These are phyloP conservation scores for Nitzschia palea DNA, from an alignment of 108 stramenopile genomes.

Conservation along the genomic window DNA sequence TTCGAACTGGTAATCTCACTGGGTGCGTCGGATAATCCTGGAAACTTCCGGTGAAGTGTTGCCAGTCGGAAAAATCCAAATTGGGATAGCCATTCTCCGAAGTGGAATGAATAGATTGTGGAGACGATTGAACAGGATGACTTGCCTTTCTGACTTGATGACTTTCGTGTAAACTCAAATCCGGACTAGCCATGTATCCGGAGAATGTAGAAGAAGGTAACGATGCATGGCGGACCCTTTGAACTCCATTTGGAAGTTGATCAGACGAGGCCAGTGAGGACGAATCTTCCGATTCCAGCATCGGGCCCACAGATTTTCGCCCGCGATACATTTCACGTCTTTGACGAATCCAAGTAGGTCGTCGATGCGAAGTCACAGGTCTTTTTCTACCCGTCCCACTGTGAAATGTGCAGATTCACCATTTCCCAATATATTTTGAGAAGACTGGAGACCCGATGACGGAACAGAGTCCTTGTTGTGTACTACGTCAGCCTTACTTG, in stretches of 20 bases:
- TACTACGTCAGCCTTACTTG: too few species aligned
- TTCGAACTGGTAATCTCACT: background rate
- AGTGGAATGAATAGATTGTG: background rate
- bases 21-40: too few species aligned
- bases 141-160: background rate
- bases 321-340: background rate
- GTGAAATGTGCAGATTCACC: too few species aligned
- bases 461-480: too few species aligned
- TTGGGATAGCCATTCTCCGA: too few species aligned
- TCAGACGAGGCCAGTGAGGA: constrained; percentile 15
- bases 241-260: background rate
- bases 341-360: background rate
- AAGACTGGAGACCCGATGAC: too few species aligned
- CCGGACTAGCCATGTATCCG: constrained; percentile 6
- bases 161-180: background rate
- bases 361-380: constrained; percentile 12
- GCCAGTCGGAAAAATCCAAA: too few species aligned
- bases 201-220: background rate
- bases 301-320: background rate
- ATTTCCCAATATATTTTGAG: too few species aligned
- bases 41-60: too few species aligned
- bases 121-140: background rate
- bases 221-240: background rate
- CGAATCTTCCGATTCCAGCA: constrained; percentile 20
- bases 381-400: too few species aligned